Evolutionary conservation across 202 grass and related monocot species (phyloP), one percentile per base, ranked within the genome.

Genomic region (Schoenoplectus triqueter): DNA sequence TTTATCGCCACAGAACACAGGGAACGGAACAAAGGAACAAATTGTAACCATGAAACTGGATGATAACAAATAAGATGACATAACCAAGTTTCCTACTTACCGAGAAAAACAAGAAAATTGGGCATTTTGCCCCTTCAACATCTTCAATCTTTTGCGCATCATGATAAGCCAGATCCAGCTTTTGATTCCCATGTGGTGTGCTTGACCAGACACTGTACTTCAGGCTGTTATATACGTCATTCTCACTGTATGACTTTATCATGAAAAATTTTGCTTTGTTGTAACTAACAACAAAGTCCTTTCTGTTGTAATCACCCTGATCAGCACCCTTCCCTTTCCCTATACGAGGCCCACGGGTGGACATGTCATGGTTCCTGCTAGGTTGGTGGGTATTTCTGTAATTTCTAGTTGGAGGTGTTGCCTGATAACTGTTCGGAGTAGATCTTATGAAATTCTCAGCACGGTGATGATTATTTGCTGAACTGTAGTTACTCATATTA

Each of bases 131-230:
- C 9, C 46, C 83, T 60, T 82, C 78, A 72, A 81, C 81, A 73
- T 87, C 89, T 47, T 22, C 9, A 20, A 42, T 57, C 44, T 46
- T 74, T 77, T 75, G 80, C 20, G 91, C 84, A 70, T 91, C 87
- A 75, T 66, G 71, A 78, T 88, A 96, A 15, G 82, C 89, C 50
- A 84, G 68, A 87, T 93, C 86, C 57, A 96, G 86, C 46, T 96
- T 96, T 70, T 84, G 79, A 67, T 93, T 93, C 81, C 94, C 94
- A 78, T 84, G 72, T 41, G 86, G 66, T 57, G 94, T 96, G 86
- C 94, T 96, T 84, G 94, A 87, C 94, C 91, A 96, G 78, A 96
- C 91, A 52, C 85, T 91, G 50, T 91, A 96, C 72, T 93, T 97
- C 63, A 97, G 82, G 82, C 88, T 87, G 86, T 97, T 92, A 84